A percentile compares a stretch with the other conserved stretches of the same genome.
Evolutionary conservation across 2,329 filamentous ascomycete species (phyloP).

Genomic region (Kalmusia sp.): DNA sequence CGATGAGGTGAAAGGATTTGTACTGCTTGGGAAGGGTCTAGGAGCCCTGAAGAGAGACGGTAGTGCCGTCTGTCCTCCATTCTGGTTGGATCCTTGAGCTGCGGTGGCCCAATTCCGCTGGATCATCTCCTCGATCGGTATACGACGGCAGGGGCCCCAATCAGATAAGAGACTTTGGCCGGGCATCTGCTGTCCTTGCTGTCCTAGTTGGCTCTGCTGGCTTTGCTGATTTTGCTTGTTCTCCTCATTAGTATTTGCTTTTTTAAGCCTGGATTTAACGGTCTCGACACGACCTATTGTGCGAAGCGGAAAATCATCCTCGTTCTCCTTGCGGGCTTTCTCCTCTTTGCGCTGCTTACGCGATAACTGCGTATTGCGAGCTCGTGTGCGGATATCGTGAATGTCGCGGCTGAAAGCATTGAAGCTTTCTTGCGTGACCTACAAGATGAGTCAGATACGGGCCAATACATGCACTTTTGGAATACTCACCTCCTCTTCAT

Average conservation of each 20-base stretch:
- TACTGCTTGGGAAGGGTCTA: too few species aligned
- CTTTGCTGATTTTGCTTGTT: background rate
- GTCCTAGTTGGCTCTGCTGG: background rate
- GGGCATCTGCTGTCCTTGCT: background rate
- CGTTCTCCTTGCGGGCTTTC: background rate
- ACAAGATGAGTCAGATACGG: background rate
- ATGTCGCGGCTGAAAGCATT: slow-evolving; percentile 14
- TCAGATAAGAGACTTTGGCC: too few species aligned
- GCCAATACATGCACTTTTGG: background rate
- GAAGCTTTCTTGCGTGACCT: slow-evolving; percentile 13
- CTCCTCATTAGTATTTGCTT: too few species aligned
- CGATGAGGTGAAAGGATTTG: too few species aligned
- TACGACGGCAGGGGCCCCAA: background rate
- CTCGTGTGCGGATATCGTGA: slow-evolving; percentile 15
- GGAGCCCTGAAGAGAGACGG: too few species aligned
- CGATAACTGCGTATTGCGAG: slow-evolving; percentile 2
- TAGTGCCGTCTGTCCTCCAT: background rate
- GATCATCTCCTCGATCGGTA: background rate
- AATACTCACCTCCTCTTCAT: slow-evolving; percentile 6
- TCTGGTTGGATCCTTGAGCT: too few species aligned
- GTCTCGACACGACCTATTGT: background rate
- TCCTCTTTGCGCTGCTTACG: background rate
- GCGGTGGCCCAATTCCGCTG: background rate
- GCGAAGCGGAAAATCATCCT: background rate
- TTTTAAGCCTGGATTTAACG: too few species aligned